phyloP scores from a whole-genome alignment of 495 filamentous ascomycete species.

The Aspergillus carlsbadensis region DNA sequence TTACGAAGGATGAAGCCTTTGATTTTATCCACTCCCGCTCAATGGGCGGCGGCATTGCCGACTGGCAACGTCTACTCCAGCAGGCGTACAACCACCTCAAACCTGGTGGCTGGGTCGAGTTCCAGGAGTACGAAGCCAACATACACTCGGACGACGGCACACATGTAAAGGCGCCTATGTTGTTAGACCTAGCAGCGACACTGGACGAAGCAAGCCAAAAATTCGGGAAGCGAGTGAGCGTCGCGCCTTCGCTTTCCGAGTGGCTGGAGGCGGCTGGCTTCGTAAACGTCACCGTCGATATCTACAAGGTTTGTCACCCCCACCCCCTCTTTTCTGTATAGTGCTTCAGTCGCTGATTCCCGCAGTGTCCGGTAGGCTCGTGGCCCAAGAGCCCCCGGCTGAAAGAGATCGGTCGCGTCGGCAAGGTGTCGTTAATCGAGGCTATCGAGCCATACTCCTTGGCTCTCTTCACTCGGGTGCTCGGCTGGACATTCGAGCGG shows the following conservation, averaged over 20 bases:
- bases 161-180: conserved; percentile 21
- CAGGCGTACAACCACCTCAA: conserved; percentile 43
- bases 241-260: conserved; percentile 22
- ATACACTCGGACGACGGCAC: conserved; percentile 40
- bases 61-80: conserved; percentile 41
- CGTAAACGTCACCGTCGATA: conserved; percentile 34
- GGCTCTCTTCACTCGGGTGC: conserved; percentile 53
- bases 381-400: conserved; percentile 51
- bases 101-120: conserved; percentile 55
- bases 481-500: conserved; percentile 44
- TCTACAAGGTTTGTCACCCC: conserved; percentile 37
- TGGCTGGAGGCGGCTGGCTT: conserved; percentile 37
- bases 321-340: not conserved
- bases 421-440: conserved; percentile 34
- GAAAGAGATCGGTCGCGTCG: conserved; percentile 49
- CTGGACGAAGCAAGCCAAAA: conserved; percentile 31
- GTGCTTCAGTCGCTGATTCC: not conserved
- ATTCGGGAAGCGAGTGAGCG: conserved; percentile 42
- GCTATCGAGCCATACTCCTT: conserved; percentile 53
- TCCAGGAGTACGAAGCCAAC: conserved; percentile 50
- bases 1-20: conserved; percentile 37
- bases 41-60: conserved; percentile 43
- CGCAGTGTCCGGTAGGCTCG: conserved; percentile 41
- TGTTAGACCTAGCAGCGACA: conserved; percentile 28
- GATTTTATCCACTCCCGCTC: conserved; percentile 49